phyloP scores from a whole-genome alignment of 192 early-diverging fungal genomes.

The Entomortierella parvispora region DNA sequence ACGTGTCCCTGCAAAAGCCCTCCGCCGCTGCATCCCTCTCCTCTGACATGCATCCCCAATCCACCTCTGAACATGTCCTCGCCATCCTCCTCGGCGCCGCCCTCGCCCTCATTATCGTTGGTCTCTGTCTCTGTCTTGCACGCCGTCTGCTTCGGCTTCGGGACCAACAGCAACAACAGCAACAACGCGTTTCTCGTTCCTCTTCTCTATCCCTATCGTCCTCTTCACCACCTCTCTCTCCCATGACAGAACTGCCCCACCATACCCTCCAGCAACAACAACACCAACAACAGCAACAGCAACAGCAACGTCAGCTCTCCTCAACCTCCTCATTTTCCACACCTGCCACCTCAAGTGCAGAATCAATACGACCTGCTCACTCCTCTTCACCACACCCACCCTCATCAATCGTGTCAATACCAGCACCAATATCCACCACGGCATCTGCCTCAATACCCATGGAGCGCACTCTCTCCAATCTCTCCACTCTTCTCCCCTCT shows the following conservation, averaged over 20 bases:
- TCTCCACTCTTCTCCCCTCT: no score
- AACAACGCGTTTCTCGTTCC: no score
- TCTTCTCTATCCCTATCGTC: no score
- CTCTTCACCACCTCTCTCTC: neutral
- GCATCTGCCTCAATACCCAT: no score
- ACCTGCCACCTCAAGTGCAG: neutral
- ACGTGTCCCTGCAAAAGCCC: neutral
- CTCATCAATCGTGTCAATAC: no score
- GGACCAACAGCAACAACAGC: neutral
- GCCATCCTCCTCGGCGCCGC: constrained; percentile 1
- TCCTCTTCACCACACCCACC: no score
- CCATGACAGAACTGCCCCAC: constrained; percentile 1
- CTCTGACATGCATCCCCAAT: neutral
- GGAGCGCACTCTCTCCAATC: no score
- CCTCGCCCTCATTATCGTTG: neutral
- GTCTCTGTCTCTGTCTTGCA: neutral
- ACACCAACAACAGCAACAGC: constrained; percentile 1
- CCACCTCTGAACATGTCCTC: constrained; percentile 3
- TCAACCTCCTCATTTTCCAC: neutral
- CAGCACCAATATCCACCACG: no score
- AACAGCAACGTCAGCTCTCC: neutral
- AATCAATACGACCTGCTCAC: neutral
- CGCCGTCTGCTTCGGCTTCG: neutral
- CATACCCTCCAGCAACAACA: neutral
- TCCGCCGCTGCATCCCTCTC: neutral